A percentile compares a stretch with the other conserved stretches of the same genome.
phyloP scores from a whole-genome alignment of 2,329 filamentous ascomycete species.

The Cordyceps javanica region DNA sequence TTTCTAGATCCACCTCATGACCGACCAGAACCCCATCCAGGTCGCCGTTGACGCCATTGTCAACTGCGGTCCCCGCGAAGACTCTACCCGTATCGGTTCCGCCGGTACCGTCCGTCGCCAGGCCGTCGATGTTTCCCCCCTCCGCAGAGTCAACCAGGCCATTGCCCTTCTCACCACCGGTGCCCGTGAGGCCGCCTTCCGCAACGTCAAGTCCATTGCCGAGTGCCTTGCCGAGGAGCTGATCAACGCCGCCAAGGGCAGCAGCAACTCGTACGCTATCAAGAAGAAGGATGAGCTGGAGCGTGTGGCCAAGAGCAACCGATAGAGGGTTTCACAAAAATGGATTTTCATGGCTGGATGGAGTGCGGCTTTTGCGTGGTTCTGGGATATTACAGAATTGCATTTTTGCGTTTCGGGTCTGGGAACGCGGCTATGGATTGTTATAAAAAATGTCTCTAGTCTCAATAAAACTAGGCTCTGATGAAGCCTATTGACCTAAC shows the following conservation, averaged over 20 bases:
- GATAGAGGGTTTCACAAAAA: conserved; percentile 60
- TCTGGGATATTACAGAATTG: conserved; percentile 42
- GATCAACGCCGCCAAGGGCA: conserved; percentile 99
- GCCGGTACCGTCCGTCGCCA: conserved; percentile 99
- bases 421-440: conserved; percentile 40
- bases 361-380: conserved; percentile 37
- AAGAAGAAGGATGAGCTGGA: conserved; percentile 99
- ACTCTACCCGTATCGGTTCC: conserved; percentile 98
- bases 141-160: conserved; percentile 99
- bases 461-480: conserved; percentile 38
- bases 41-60: conserved; percentile 98
- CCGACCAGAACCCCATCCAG: conserved; percentile 99
- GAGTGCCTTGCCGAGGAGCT: conserved; percentile 99
- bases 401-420: conserved; percentile 40
- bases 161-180: conserved; percentile 98
- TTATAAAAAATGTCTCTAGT: conserved; percentile 35
- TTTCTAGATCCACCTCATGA: conserved; percentile 97
- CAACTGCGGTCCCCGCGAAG: conserved; percentile 99
- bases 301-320: conserved; percentile 99
- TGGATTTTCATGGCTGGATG: conserved; percentile 28
- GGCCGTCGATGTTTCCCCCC: conserved; percentile 99
- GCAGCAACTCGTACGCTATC: conserved; percentile 99
- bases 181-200: conserved; percentile 97
- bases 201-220: conserved; percentile 99
- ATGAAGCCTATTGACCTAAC: conserved; percentile 9